Conservation (phyloP, 2,329 filamentous ascomycete species). For the Botrytis tulipae region DNA sequence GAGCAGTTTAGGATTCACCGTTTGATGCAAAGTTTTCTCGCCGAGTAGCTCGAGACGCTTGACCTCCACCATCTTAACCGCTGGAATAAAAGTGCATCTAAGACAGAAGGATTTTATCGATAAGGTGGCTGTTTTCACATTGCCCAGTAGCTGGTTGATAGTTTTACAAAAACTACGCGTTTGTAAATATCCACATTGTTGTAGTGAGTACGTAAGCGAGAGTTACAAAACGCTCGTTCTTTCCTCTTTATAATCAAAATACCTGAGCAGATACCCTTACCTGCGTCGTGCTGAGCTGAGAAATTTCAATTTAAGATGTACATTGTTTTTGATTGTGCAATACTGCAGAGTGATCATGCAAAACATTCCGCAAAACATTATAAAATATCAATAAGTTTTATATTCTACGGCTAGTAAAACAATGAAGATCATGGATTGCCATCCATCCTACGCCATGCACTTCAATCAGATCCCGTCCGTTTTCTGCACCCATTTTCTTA, state of each 20-base stretch:
- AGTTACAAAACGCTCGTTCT: conserved; percentile 3
- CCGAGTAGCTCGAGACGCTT: conserved; percentile 45
- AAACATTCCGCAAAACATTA: not conserved
- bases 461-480: conserved; percentile 22
- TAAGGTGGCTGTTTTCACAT: conserved; percentile 6
- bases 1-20: conserved; percentile 57
- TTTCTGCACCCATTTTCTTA: conserved; percentile 45
- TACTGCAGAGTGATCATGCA: not conserved
- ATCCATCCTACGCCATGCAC: conserved; percentile 32
- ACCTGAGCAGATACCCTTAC: not conserved
- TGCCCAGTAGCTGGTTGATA: conserved; percentile 1
- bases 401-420: conserved; percentile 25
- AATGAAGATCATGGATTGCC: conserved; percentile 22
- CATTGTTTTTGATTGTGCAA: not conserved
- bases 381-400: conserved; percentile 21
- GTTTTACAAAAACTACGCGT: not conserved
- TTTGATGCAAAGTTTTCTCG: conserved; percentile 56
- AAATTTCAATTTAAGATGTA: not conserved
- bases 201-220: conserved; percentile 17
- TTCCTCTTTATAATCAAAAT: not conserved
- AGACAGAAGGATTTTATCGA: not conserved
- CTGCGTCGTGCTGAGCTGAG: not conserved
- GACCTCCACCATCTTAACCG: conserved; percentile 27
- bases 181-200: conserved; percentile 11
- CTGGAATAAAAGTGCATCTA: not conserved